Evolutionary conservation across 257 asterid species (phyloP).

Genomic region (Fraxinus americana): DNA sequence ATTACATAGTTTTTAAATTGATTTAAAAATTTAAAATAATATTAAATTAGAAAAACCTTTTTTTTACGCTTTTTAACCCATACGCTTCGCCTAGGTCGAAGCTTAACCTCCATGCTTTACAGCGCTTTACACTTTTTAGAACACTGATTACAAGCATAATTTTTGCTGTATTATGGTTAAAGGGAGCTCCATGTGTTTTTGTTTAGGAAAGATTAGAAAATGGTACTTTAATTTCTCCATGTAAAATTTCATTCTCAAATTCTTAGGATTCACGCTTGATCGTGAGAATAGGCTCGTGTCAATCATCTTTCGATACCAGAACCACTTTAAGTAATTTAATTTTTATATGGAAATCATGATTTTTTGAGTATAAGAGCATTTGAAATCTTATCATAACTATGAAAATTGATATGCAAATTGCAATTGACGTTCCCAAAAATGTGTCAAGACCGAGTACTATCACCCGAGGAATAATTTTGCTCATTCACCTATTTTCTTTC

Average conservation of each 20-base stretch:
- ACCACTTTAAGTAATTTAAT: not conserved
- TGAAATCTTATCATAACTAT: not conserved
- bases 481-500: no score
- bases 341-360: not conserved
- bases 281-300: not conserved
- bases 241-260: not conserved
- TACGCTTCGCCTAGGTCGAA: no score
- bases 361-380: not conserved
- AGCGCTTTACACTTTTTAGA: no score
- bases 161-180: slow-evolving; percentile 33
- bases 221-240: slow-evolving; percentile 6
- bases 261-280: slow-evolving; percentile 25
- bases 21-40: no score
- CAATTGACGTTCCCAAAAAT: no score
- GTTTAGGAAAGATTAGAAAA: slow-evolving; percentile 18
- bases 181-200: slow-evolving; percentile 45
- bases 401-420: not conserved
- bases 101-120: no score
- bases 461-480: no score
- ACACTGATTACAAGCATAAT: slow-evolving; percentile 17
- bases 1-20: no score
- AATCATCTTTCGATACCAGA: not conserved
- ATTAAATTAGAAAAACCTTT: no score
- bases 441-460: no score
- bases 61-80: no score